A percentile compares a stretch with the other conserved stretches of the same genome.
These are phyloP conservation scores for Bromus sterilis DNA, from an alignment of 176 grass and related monocot species.

Conservation along the genomic window DNA sequence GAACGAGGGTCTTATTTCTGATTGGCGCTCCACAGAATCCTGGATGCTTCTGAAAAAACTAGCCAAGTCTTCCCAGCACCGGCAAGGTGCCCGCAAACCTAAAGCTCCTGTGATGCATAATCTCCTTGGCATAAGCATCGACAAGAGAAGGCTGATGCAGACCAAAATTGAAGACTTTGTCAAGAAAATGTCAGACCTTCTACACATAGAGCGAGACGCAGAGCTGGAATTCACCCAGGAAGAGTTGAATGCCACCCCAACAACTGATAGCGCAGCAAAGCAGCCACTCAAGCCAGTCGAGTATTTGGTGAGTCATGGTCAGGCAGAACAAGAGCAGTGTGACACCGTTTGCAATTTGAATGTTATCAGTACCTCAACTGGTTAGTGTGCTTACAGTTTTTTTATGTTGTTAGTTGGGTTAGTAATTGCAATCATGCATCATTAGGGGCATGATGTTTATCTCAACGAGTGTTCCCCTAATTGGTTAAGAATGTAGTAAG, in stretches of 20 bases:
- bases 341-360: conserved; percentile 82
- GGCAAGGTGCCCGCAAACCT: conserved; percentile 45
- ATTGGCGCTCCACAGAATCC: conserved; percentile 52
- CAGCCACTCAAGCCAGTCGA: conserved; percentile 41
- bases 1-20: conserved; percentile 30
- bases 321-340: conserved; percentile 69
- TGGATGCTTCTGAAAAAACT: conserved; percentile 81
- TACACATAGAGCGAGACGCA: conserved; percentile 67
- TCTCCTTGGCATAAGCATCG: conserved; percentile 54
- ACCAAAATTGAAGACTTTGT: conserved; percentile 69
- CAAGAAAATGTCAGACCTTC: conserved; percentile 74
- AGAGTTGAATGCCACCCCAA: conserved; percentile 54
- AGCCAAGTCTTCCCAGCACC: conserved; percentile 63
- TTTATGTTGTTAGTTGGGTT: not conserved
- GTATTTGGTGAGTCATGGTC: conserved; percentile 70
- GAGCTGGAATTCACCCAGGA: conserved; percentile 79
- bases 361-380: conserved; percentile 70
- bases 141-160: conserved; percentile 64
- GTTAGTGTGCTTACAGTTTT: conserved; percentile 36
- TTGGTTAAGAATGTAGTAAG: not conserved
- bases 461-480: not conserved
- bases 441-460: not conserved
- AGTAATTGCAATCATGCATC: not conserved
- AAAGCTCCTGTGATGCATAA: conserved; percentile 32
- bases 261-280: conserved; percentile 19